Percentiles rank a stretch among this genome's conserved stretches.
Evolutionary conservation across 371 early-diverging fungal genomes (phyloP).

Genomic region (Blastocladiella emersonii): DNA sequence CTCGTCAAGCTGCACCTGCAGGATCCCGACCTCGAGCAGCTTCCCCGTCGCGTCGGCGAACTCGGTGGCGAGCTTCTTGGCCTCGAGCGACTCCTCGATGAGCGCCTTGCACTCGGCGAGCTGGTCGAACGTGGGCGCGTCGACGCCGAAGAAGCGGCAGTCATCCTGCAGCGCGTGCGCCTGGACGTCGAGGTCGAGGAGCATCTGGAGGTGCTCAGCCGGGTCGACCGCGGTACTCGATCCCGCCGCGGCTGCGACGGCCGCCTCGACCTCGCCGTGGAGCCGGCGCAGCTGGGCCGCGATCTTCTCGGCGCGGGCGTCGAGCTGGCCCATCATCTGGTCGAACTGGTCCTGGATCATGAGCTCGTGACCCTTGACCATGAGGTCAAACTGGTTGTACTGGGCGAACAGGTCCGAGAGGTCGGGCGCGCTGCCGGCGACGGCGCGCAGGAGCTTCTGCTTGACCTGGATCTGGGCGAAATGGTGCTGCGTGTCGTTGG

Average conservation of each 20-base stretch:
- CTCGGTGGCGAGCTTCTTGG: neutral
- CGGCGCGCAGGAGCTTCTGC: slow-evolving; percentile 29
- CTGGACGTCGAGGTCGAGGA: neutral
- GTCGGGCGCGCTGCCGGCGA: slow-evolving; percentile 23
- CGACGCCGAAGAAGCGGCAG: neutral
- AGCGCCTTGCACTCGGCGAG: neutral
- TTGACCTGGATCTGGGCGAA: slow-evolving; percentile 26
- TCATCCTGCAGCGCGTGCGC: neutral
- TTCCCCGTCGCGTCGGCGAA: neutral
- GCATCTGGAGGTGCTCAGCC: neutral
- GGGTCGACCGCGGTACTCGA: neutral
- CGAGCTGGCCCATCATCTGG: slow-evolving; percentile 25
- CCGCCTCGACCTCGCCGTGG: neutral
- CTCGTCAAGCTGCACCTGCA: neutral
- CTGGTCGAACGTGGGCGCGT: neutral
- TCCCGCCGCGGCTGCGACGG: neutral
- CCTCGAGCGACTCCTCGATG: neutral
- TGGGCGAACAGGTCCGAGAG: slow-evolving; percentile 15
- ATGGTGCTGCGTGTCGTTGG: slow-evolving; percentile 14
- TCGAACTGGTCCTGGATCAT: slow-evolving; percentile 39
- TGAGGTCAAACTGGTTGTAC: slow-evolving; percentile 33
- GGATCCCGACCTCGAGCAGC: neutral
- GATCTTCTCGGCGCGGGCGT: slow-evolving; percentile 14
- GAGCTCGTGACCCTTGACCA: slow-evolving; percentile 37
- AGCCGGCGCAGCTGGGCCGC: neutral